Conservation (phyloP, 495 filamentous ascomycete genomes). For the Aspergillus nanangensis region DNA sequence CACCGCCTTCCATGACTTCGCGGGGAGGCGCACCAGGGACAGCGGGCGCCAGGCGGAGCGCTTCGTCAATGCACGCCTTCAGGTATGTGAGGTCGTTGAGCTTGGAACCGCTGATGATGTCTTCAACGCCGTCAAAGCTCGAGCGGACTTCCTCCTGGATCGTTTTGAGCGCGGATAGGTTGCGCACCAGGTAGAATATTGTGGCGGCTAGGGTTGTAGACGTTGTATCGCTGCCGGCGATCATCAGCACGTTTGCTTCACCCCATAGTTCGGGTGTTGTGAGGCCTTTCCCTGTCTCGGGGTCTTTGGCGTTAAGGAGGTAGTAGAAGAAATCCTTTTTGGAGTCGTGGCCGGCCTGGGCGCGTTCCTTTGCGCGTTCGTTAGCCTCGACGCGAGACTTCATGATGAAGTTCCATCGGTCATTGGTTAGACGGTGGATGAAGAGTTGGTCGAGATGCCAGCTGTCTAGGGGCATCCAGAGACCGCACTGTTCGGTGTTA, state of each 20-base stretch:
- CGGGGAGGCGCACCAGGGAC: conserved; percentile 53
- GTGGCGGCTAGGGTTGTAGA: conserved; percentile 52
- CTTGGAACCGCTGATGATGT: conserved; percentile 48
- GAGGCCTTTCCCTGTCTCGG: conserved; percentile 60
- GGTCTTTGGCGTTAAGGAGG: conserved; percentile 53
- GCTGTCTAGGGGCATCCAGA: conserved; percentile 51
- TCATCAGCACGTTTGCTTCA: conserved; percentile 62
- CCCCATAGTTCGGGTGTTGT: conserved; percentile 63
- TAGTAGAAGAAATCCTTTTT: conserved; percentile 63
- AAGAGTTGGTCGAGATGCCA: conserved; percentile 55
- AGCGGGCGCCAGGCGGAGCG: conserved; percentile 59
- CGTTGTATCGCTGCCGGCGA: conserved; percentile 56
- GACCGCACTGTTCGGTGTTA: conserved; percentile 43
- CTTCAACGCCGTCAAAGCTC: conserved; percentile 46
- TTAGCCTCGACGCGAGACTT: conserved; percentile 54
- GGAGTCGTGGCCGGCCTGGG: conserved; percentile 45
- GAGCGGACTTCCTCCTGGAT: conserved; percentile 49
- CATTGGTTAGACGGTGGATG: conserved; percentile 51
- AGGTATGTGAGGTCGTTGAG: conserved; percentile 51
- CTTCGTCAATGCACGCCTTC: conserved; percentile 60
- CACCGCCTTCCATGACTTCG: conserved; percentile 52
- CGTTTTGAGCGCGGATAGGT: conserved; percentile 36
- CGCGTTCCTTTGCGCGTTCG: conserved; percentile 47
- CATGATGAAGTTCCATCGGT: conserved; percentile 58
- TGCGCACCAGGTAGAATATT: conserved; percentile 60